Evolutionary conservation across 2,329 filamentous ascomycete species (phyloP), one percentile per base, ranked within the genome.

Genomic region (Lasiodiplodia theobromae): DNA sequence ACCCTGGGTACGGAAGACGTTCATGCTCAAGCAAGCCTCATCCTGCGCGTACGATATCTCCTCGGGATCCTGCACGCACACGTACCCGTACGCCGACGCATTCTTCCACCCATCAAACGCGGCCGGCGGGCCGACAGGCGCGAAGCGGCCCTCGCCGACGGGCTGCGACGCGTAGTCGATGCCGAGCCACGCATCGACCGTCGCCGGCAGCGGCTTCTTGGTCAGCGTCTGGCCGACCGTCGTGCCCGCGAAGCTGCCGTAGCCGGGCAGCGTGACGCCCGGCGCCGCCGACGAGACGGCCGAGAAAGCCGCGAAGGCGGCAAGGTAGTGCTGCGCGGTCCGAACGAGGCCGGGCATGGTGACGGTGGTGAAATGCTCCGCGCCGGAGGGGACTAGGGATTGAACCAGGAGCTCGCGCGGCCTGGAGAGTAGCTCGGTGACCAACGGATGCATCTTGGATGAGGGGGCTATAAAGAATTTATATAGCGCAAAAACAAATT

Each of bases 161-260:
- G 82, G 82, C 37, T 82, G 81, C 0, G 75, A 74, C 0, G 83
- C 78, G 60, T 84, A 86, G 71, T 84, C 81, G 38, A 85, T 79
- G 2, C 82, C 82, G 6, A 85, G 74, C 83, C 83, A 86, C 0
- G 83, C 83, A 70, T 85, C 81, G 1, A 85, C 79, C 0, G 77
- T 69, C 2, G 70, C 70, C 10, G 77, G 74, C 2, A 83, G 74
- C 0, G 70, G 69, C 28, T 73, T 70, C 23, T 77, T 79, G 54
- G 73, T 77, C 21, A 80, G 54, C 12, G 78, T 81, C 51, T 73
- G 73, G 21, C 80, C 74, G 49, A 83, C 67, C 21, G 77, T 73
- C 4, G 76, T 81, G 6, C 82, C 82, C 16, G 75, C 71, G 70
- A 84, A 83, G 0, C 71, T 75, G 53, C 81, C 82, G 70, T 83